Percentiles rank a stretch among this genome's conserved stretches.
Conservation (phyloP, 345 rosid species). For the Linum lewisii region DNA sequence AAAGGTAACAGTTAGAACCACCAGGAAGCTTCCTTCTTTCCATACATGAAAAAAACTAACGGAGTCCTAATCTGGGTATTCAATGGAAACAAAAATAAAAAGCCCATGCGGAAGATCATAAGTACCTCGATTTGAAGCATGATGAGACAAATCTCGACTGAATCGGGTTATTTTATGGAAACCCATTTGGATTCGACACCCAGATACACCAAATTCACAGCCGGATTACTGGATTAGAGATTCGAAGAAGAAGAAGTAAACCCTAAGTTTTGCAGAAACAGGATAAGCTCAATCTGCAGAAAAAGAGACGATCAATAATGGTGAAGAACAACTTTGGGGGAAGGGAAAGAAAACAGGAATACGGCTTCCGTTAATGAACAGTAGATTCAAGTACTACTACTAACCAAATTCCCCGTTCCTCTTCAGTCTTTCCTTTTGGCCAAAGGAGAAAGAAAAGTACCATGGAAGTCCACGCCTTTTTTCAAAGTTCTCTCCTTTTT, state of each 20-base stretch:
- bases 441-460: too few relatives aligned
- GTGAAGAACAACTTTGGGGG: background rate
- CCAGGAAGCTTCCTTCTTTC: slow-evolving; percentile 2
- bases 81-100: background rate
- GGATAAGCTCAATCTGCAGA: background rate
- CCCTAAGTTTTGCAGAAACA: too few relatives aligned
- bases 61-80: background rate
- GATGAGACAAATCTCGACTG: background rate
- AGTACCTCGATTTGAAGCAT: background rate
- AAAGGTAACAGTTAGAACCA: slow-evolving; percentile 15
- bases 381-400: slow-evolving; percentile 17
- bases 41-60: background rate
- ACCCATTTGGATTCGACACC: slow-evolving; percentile 6
- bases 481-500: background rate
- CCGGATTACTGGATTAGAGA: too few relatives aligned
- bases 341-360: background rate
- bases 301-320: too few relatives aligned
- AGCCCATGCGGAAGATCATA: background rate
- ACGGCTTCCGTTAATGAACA: slow-evolving; percentile 31
- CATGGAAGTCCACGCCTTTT: slow-evolving; percentile 39
- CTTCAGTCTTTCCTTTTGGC: background rate
- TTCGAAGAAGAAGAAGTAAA: too few relatives aligned
- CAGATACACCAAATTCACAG: too few relatives aligned
- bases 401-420: slow-evolving; percentile 5
- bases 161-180: slow-evolving; percentile 10